phyloP scores from a whole-genome alignment of 139 green algal species.

The Chlorella sp. region DNA sequence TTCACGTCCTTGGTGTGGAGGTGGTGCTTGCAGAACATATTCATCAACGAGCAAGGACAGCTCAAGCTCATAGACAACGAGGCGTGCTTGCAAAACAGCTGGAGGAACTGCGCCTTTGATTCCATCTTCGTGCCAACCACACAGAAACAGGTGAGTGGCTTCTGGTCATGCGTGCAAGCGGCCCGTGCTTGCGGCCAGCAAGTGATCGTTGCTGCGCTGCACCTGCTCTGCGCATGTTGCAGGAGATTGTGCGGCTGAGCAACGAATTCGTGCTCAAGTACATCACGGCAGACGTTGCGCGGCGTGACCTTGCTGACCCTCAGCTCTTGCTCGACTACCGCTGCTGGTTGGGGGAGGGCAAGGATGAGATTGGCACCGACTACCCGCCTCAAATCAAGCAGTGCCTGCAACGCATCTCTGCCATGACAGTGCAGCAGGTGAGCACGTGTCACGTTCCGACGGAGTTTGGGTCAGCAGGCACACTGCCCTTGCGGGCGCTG shows the following conservation, averaged over 20 bases:
- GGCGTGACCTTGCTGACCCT: neutral
- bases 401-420: slow-evolving; percentile 20
- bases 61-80: slow-evolving; percentile 54
- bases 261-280: slow-evolving; percentile 25
- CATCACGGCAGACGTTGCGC: slow-evolving; percentile 1
- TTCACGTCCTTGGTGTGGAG: neutral
- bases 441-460: neutral
- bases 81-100: slow-evolving; percentile 27
- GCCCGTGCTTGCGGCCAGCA: neutral
- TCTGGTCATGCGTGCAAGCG: no score
- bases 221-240: neutral
- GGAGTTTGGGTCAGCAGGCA: neutral
- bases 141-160: slow-evolving; percentile 18
- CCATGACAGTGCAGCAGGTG: slow-evolving; percentile 10
- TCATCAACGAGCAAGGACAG: slow-evolving; percentile 33
- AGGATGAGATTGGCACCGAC: slow-evolving; percentile 11
- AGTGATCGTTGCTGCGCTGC: neutral
- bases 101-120: slow-evolving; percentile 36
- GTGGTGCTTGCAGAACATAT: slow-evolving; percentile 32
- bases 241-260: slow-evolving; percentile 25
- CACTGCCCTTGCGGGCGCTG: no score
- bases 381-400: slow-evolving; percentile 15
- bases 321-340: slow-evolving; percentile 26
- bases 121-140: slow-evolving; percentile 34
- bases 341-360: slow-evolving; percentile 10